phyloP scores from a whole-genome alignment of 176 grass and related monocot genomes.

The Tillandsia leiboldiana region DNA sequence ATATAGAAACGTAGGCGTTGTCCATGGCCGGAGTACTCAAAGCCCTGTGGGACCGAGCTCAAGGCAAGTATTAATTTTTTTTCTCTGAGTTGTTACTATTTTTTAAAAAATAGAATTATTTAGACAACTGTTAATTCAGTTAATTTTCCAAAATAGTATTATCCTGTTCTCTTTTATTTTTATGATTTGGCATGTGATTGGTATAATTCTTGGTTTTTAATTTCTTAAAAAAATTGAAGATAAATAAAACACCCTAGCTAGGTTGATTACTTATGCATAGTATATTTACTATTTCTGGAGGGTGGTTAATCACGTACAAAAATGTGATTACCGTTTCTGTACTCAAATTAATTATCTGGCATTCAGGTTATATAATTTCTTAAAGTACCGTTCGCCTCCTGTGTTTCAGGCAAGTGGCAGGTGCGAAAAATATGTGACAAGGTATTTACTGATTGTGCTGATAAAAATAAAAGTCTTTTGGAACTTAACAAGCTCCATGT shows the following conservation, averaged over 20 bases:
- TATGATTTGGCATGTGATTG: not conserved
- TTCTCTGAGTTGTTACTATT: not conserved
- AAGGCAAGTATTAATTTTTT: conserved; percentile 13
- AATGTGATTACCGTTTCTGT: not conserved
- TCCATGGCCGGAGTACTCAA: conserved; percentile 27
- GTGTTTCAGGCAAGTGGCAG: conserved; percentile 41
- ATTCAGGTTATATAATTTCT: not conserved
- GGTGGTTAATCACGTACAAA: not conserved
- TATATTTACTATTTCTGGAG: no score
- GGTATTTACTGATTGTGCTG: conserved; percentile 34
- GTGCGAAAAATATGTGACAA: conserved; percentile 39
- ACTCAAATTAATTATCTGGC: not conserved
- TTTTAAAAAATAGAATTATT: no score
- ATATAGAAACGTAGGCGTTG: not conserved
- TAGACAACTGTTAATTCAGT: not conserved
- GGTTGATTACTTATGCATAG: not conserved
- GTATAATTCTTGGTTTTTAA: no score
- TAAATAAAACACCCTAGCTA: not conserved
- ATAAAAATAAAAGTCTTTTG: conserved; percentile 16
- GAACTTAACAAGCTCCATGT: conserved; percentile 33
- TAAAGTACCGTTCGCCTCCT: not conserved
- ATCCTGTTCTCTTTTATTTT: not conserved
- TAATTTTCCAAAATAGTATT: not conserved
- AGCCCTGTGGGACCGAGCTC: conserved; percentile 33
- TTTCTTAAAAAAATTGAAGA: not conserved